Evolutionary conservation across 805 yeast genomes (phyloP).

Genomic region (Candida namnaoensis): DNA sequence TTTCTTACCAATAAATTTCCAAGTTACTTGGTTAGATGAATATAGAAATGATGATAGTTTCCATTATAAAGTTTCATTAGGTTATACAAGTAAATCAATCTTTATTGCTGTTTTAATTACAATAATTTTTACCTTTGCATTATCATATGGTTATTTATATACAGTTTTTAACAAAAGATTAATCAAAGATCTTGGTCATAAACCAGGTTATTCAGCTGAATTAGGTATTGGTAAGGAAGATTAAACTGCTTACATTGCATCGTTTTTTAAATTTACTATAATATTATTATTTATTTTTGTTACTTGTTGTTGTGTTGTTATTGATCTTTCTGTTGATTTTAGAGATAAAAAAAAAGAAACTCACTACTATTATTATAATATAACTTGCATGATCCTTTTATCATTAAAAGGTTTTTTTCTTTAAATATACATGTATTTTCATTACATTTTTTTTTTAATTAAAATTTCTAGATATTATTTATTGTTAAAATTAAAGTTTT

Average conservation of each 20-base stretch:
- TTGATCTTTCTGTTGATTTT: too few relatives aligned
- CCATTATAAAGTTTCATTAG: constrained; percentile 5
- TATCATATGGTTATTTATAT: constrained; percentile 8
- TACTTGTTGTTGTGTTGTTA: too few relatives aligned
- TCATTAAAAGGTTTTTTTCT: too few relatives aligned
- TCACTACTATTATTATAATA: too few relatives aligned
- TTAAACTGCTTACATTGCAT: background rate
- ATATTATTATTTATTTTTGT: background rate
- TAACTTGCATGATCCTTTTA: too few relatives aligned
- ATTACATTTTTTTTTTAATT: too few relatives aligned
- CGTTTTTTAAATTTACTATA: background rate
- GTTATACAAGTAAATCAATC: constrained; percentile 1
- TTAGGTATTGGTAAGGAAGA: constrained; percentile 9
- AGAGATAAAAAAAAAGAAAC: too few relatives aligned
- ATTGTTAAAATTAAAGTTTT: constrained; percentile 6
- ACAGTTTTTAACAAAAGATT: constrained; percentile 10
- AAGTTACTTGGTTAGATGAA: constrained; percentile 44
- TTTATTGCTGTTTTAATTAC: background rate
- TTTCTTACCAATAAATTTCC: constrained; percentile 43
- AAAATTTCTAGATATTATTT: too few relatives aligned
- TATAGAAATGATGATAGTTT: constrained; percentile 2
- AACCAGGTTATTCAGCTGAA: constrained; percentile 9
- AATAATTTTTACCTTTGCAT: constrained; percentile 2
- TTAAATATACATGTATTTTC: too few relatives aligned
- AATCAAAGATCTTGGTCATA: constrained; percentile 10